Conservation (phyloP, 169 alveolate genomes). For the Cryptosporidium sp. region DNA sequence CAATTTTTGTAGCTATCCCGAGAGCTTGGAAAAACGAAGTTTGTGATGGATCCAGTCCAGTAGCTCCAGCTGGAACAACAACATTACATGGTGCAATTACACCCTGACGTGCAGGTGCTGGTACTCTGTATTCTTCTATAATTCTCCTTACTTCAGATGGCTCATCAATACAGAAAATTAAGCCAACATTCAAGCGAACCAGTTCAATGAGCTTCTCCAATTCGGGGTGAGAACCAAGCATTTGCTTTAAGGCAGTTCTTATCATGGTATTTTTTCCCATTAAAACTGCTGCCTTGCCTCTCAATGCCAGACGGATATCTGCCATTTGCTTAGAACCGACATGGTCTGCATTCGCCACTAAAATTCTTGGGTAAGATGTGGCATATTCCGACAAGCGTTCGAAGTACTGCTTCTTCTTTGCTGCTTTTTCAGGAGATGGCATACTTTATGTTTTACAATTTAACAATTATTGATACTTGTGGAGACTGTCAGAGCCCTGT, state of each 20-base stretch:
- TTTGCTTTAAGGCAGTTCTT: conserved; percentile 91
- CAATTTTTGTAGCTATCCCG: conserved; percentile 98
- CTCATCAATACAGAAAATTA: conserved; percentile 95
- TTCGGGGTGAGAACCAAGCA: conserved; percentile 85
- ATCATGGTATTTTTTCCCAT: conserved; percentile 98
- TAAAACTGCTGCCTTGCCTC: conserved; percentile 92
- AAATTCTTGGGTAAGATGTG: conserved; percentile 88
- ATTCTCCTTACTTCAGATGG: conserved; percentile 92
- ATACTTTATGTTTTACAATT: conserved; percentile 75
- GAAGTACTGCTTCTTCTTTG: conserved; percentile 89
- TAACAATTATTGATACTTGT: conserved; percentile 36
- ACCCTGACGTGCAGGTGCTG: conserved; percentile 99
- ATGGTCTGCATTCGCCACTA: conserved; percentile 94
- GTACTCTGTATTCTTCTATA: conserved; percentile 91
- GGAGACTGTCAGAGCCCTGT: conserved; percentile 75
- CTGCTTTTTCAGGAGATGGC: conserved; percentile 87
- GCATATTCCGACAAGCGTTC: conserved; percentile 86
- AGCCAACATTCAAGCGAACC: conserved; percentile 94
- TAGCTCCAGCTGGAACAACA: conserved; percentile 98
- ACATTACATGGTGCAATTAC: conserved; percentile 97
- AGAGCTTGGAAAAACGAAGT: conserved; percentile 99
- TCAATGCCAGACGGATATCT: conserved; percentile 91
- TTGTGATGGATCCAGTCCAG: conserved; percentile 99
- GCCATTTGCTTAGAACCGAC: conserved; percentile 97
- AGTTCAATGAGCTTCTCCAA: conserved; percentile 88